Evolutionary conservation across 306 rosid species (phyloP).

Genomic region (Gastrolobium villosum): DNA sequence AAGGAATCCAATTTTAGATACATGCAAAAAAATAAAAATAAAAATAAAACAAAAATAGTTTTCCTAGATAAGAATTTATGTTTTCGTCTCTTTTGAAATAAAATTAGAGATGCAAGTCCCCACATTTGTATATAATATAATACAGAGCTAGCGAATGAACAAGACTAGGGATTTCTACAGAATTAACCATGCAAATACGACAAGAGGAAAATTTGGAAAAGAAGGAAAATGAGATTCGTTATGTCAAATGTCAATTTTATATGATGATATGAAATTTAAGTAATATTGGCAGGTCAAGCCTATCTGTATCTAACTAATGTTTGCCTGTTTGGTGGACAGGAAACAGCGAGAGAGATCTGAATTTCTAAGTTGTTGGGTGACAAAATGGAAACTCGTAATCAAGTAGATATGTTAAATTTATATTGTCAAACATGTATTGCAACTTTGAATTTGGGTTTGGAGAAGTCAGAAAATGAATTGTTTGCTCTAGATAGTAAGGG

Average conservation of each 20-base stretch:
- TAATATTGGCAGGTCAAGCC: conserved; percentile 28
- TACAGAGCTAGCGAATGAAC: too few species aligned
- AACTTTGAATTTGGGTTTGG: conserved; percentile 16
- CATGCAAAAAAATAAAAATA: too few species aligned
- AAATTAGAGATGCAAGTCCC: too few species aligned
- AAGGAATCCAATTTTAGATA: too few species aligned
- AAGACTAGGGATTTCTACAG: too few species aligned
- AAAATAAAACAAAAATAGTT: too few species aligned
- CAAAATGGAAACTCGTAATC: not conserved
- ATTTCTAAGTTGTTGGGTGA: conserved; percentile 7
- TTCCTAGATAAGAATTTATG: too few species aligned
- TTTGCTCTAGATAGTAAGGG: not conserved
- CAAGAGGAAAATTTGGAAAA: not conserved
- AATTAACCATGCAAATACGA: not conserved
- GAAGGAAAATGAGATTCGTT: conserved; percentile 9
- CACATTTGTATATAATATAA: too few species aligned
- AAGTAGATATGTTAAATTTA: not conserved
- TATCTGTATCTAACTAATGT: conserved; percentile 6
- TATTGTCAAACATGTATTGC: not conserved
- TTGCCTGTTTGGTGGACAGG: conserved; percentile 38
- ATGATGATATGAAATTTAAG: not conserved
- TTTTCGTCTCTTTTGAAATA: too few species aligned
- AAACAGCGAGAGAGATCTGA: conserved; percentile 22
- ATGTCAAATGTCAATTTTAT: not conserved
- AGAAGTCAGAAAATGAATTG: not conserved